These are phyloP conservation scores for Rosa multiflora DNA, from an alignment of 306 rosid species.

Conservation along the genomic window DNA sequence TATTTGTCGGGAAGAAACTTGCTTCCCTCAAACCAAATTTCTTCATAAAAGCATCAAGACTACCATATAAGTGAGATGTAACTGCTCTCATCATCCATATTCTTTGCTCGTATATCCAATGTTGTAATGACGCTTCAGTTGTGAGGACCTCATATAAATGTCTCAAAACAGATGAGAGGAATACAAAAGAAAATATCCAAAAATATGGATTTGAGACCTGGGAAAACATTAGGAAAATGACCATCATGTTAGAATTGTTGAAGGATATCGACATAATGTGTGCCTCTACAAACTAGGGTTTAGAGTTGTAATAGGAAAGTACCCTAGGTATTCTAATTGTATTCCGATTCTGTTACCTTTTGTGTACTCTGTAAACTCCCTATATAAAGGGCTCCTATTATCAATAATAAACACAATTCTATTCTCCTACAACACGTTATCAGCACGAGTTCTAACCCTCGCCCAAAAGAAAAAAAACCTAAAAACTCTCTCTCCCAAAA, in stretches of 20 bases:
- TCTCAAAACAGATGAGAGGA: conserved; percentile 30
- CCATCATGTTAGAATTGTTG: not conserved
- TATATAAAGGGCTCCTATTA: no score
- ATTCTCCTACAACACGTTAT: no score
- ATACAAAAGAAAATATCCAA: conserved; percentile 38
- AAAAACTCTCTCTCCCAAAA: no score
- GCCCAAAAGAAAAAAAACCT: no score
- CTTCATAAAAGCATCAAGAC: conserved; percentile 56
- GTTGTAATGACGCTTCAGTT: conserved; percentile 42
- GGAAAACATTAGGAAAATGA: not conserved
- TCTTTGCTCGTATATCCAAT: conserved; percentile 53
- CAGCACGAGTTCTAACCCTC: no score
- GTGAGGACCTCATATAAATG: conserved; percentile 47
- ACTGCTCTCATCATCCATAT: conserved; percentile 60
- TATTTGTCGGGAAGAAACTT: conserved; percentile 58
- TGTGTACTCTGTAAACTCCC: no score
- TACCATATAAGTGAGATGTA: conserved; percentile 48
- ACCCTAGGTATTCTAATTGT: no score
- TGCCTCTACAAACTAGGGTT: no score
- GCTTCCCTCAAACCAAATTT: conserved; percentile 49
- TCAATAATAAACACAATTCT: no score
- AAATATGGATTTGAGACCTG: conserved; percentile 54
- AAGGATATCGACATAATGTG: no score
- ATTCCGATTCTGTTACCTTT: no score
- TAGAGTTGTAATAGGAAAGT: no score